These are phyloP conservation scores for Geotrichum klebahnii DNA, from an alignment of 1,139 yeast species.

Conservation along the genomic window DNA sequence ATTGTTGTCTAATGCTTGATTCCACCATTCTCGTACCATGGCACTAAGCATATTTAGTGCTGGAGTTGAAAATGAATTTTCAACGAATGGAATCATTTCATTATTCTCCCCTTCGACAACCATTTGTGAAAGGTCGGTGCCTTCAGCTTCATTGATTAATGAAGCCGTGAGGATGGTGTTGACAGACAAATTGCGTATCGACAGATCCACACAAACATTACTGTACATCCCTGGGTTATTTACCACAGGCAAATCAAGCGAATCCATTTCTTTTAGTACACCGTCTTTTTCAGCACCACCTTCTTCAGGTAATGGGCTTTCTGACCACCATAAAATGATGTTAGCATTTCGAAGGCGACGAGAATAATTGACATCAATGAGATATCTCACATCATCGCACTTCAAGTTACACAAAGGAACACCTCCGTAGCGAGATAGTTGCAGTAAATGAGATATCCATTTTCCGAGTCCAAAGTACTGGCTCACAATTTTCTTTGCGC, in stretches of 20 bases:
- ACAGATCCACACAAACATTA: slow-evolving; percentile 74
- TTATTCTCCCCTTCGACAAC: slow-evolving; percentile 34
- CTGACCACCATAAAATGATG: slow-evolving; percentile 92
- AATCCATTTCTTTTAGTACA: slow-evolving; percentile 49
- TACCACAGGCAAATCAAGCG: slow-evolving; percentile 64
- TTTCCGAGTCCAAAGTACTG: slow-evolving; percentile 71
- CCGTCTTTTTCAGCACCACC: slow-evolving; percentile 76
- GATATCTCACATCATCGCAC: slow-evolving; percentile 67
- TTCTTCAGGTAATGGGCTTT: slow-evolving; percentile 72
- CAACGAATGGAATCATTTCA: slow-evolving; percentile 37
- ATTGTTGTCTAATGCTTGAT: slow-evolving; percentile 68
- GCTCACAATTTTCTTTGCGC: slow-evolving; percentile 63
- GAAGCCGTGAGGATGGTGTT: slow-evolving; percentile 85
- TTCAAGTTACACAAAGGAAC: slow-evolving; percentile 84
- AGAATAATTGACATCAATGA: slow-evolving; percentile 85
- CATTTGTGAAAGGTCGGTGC: slow-evolving; percentile 67
- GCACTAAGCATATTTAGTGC: slow-evolving; percentile 67
- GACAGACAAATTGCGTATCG: slow-evolving; percentile 71
- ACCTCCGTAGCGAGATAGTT: slow-evolving; percentile 66
- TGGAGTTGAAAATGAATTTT: slow-evolving; percentile 71
- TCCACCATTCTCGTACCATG: slow-evolving; percentile 92
- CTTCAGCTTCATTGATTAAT: slow-evolving; percentile 83
- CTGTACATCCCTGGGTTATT: slow-evolving; percentile 79
- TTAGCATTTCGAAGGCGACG: slow-evolving; percentile 62
- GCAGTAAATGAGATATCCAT: slow-evolving; percentile 65